A percentile compares a stretch with the other conserved stretches of the same genome.
Conservation (phyloP, 345 rosid species). For the Gossypium australe region DNA sequence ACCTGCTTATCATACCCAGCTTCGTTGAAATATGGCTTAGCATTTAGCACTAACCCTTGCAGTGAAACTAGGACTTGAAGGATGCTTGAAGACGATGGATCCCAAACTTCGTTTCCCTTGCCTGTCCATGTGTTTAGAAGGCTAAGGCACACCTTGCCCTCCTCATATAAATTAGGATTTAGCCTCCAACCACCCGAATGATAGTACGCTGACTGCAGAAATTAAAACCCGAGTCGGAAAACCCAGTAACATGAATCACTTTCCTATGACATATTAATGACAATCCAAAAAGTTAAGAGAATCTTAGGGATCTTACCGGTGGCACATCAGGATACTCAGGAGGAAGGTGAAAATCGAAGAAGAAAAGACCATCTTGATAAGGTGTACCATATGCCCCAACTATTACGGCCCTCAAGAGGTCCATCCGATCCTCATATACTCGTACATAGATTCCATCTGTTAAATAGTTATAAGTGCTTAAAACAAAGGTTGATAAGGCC, state of each 20-base stretch:
- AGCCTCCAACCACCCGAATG: constrained; percentile 98
- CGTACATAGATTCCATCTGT: constrained; percentile 86
- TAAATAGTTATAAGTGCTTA: constrained; percentile 12
- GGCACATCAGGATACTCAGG: constrained; percentile 85
- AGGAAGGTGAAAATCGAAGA: constrained; percentile 93
- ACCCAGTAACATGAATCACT: neutral
- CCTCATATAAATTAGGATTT: constrained; percentile 93
- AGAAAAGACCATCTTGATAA: constrained; percentile 97
- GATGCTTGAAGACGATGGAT: constrained; percentile 86
- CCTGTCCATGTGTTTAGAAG: constrained; percentile 98
- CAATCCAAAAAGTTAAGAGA: neutral
- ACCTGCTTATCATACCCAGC: constrained; percentile 94
- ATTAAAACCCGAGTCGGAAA: constrained; percentile 12
- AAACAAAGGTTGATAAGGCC: neutral
- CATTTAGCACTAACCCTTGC: constrained; percentile 90
- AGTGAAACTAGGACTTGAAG: constrained; percentile 98
- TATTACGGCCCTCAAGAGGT: constrained; percentile 86
- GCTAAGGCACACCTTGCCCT: constrained; percentile 98
- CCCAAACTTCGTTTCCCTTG: constrained; percentile 96
- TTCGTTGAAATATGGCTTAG: constrained; percentile 98
- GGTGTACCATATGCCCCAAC: constrained; percentile 97
- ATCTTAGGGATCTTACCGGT: constrained; percentile 43
- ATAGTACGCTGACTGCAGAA: constrained; percentile 80
- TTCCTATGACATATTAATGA: neutral
- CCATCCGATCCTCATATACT: constrained; percentile 93